Conservation (phyloP, 176 grass and related monocot species). For the Alloteropsis semialata region DNA sequence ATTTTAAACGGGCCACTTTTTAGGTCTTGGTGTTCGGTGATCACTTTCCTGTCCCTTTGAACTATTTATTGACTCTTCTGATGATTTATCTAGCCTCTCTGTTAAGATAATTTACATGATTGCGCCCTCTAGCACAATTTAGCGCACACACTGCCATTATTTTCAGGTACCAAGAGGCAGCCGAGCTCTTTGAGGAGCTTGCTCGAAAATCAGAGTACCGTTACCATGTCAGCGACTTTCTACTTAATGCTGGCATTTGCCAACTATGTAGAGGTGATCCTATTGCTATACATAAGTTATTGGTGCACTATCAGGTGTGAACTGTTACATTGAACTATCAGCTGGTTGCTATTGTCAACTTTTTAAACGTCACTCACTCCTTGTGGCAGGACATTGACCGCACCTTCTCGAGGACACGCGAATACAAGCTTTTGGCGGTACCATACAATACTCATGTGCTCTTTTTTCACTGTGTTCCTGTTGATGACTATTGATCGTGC, state of each 20-base stretch:
- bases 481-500: not conserved
- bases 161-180: conserved; percentile 79
- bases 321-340: conserved; percentile 18
- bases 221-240: conserved; percentile 76
- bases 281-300: conserved; percentile 76
- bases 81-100: not conserved
- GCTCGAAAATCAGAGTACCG: conserved; percentile 83
- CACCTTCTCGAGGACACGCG: conserved; percentile 84
- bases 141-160: conserved; percentile 1
- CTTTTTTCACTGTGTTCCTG: not conserved
- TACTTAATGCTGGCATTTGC: conserved; percentile 94
- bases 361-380: not conserved
- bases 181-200: conserved; percentile 76
- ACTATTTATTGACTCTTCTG: not conserved
- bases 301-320: conserved; percentile 82
- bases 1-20: too few species aligned
- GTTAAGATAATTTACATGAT: not conserved
- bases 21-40: not conserved
- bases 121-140: not conserved
- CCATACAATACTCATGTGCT: conserved; percentile 13
- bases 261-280: conserved; percentile 84
- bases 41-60: conserved; percentile 3
- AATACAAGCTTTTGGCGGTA: conserved; percentile 89
- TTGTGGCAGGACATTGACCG: conserved; percentile 75
- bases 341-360: conserved; percentile 8